Base-by-base conservation (phyloP, 2,329 filamentous ascomycete species). In the Fusarium palustre region DNA sequence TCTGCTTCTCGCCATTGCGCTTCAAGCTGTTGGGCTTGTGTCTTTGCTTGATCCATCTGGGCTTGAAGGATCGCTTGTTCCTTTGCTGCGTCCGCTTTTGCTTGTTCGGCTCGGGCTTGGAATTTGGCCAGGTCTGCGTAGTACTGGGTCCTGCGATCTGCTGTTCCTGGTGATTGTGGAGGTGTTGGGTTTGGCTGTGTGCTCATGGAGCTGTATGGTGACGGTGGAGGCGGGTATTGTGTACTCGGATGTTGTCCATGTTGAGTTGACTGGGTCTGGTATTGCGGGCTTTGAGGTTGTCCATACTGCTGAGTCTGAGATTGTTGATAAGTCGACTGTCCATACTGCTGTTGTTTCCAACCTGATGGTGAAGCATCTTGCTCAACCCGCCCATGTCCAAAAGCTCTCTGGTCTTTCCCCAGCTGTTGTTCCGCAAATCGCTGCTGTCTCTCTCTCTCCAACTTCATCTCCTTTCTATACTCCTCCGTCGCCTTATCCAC, bases 401-500 rank as follows among this genome's bases (percentile, higher is more conserved):
- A 50, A 4, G 25, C 30, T 39, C 49, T 58, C 42, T 64, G 56
- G 0, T 30, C 31, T 38, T 43, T 28, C 34, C 38, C 31, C 45
- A 73, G 72, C n/a, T 71, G 67, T 18, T 52, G 41, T 13, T 65
- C 16, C 12, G 59, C 48, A 48, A 42, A 69, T 56, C 67, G 28
- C 38, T 74, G 73, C 15, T 71, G 68, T 22, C 47, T 45, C 48
- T 65, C 55, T 25, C 59, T 54, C 6, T 59, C 58, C 58, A 43
- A 30, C 42, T 56, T 36, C 31, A 43, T 20, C 16, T 73, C 72
- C 25, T 71, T 62, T 33, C 59, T 64, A 33, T 70, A 72, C 52
- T 71, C 62, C 25, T 74, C 71, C 9, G 70, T 72, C 5, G 68
- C 73, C 55, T 74, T 76, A 9, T 64, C 70, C 10, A 76, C 45